Evolutionary conservation across 768 basidiomycete species (phyloP), one percentile per base, ranked within the genome.

Genomic region (Hypsizygus marmoreus): DNA sequence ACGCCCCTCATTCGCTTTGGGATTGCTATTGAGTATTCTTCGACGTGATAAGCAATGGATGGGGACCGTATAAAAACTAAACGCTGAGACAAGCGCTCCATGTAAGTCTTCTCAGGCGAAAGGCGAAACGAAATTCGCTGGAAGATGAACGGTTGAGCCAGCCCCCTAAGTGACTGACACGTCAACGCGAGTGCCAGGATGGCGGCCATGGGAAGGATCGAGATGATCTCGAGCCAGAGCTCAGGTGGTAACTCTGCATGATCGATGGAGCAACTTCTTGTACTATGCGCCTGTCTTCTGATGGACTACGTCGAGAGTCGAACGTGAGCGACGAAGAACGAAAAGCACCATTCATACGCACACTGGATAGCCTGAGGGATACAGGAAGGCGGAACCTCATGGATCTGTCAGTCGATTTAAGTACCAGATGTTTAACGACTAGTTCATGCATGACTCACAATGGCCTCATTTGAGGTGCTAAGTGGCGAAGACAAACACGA

Each of bases 101-200:
- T 33, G 22, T 43, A 43, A 10, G 16, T 43, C 20, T 19, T 43
- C 22, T 26, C 20, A 6, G 16, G 9, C 4, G 17, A 31, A 16
- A 26, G 28, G 28, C 33, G 42, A 23, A 43, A 43, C 2, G 29
- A 31, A 13, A 43, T 34, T 6, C 19, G 7, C 6, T 17, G 16
- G 33, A 43, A 43, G 5, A 43, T 20, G 22, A 43, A 43, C 17
- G 42, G 31, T 43, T 43, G 42, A 4, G 42, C 42, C n/a, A 43
- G 13, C 11, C 16, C 16, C 22, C 30, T 22, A 14, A 43, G 29
- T 2, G 22, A 32, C 23, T 33, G 7, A n/a, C 42, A 43, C 16
- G 29, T 43, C 17, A 43, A 34, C 7, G 42, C 29, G 14, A 43
- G 1, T 13, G 42, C 24, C 5, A 5, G 12, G 14, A 43, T 13